These are phyloP conservation scores for Chara braunii DNA, from an alignment of 139 green algal species.

Conservation along the genomic window DNA sequence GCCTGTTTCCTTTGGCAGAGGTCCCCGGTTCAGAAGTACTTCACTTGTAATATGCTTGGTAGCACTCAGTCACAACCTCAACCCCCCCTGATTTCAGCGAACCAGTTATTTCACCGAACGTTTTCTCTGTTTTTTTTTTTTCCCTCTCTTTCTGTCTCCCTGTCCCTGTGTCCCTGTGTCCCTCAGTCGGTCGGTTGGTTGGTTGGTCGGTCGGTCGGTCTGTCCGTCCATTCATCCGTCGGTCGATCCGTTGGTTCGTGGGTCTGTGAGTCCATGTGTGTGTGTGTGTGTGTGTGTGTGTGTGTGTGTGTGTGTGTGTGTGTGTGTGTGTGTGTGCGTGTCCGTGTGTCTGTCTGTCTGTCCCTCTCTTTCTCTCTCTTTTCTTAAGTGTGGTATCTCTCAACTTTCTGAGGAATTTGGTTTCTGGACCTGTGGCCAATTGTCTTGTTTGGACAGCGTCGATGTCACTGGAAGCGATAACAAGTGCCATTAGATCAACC, in stretches of 20 bases:
- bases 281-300: not conserved
- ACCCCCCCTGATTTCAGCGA: too few relatives aligned
- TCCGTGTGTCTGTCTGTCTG: too few relatives aligned
- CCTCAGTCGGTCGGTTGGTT: not conserved
- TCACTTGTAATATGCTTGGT: too few relatives aligned
- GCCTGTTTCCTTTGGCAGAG: too few relatives aligned
- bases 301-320: too few relatives aligned
- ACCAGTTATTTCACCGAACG: too few relatives aligned
- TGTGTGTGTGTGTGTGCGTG: not conserved
- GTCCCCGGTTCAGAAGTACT: too few relatives aligned
- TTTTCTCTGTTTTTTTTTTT: not conserved
- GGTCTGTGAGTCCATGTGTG: not conserved
- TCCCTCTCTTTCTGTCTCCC: not conserved
- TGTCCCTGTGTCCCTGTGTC: not conserved
- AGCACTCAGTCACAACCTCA: too few relatives aligned
- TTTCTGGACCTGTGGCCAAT: too few relatives aligned
- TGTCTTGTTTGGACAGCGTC: not conserved
- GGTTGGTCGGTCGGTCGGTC: not conserved
- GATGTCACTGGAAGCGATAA: slow-evolving; percentile 5
- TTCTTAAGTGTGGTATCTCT: too few relatives aligned
- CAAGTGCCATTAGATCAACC: not conserved
- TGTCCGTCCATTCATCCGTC: not conserved
- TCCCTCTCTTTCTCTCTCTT: too few relatives aligned
- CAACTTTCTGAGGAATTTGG: too few relatives aligned
- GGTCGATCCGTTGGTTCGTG: not conserved